Evolutionary conservation across 2,329 filamentous ascomycete genomes (phyloP), one percentile per base, ranked within the genome.

Genomic region (Incumbomyces lentus): DNA sequence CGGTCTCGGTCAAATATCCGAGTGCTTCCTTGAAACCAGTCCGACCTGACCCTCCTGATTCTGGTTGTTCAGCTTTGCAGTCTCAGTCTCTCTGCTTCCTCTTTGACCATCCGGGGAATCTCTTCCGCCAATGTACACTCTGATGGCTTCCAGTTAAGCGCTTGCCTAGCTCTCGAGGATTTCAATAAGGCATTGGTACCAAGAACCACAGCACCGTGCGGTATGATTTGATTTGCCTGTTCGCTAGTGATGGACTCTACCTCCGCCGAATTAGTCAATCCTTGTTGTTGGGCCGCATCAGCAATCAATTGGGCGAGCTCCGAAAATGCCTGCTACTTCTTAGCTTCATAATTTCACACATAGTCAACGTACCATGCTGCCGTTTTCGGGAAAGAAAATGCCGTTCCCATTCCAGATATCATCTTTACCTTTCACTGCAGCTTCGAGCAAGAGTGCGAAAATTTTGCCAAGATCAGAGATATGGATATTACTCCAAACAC

Each of bases 401-500:
- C 66, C 67, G n/a, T 67, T 53, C 31, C 60, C 50, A 7, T 64
- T 62, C 68, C 68, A 71, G 0, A 64, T 30, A 1, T 53, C 47
- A 1, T 51, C 52, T 10, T 56, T 47, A 6, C 51, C 54, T 10
- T 55, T 49, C 0, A 51, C 49, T 0, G 70, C 70, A 1, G 72
- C 70, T 34, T 71, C 68, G 7, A 72, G 67, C 14, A 77, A 65
- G 39, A 58, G 58, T 38, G 65, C 58, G 46, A 71, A 69, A 41
- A 75, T 59, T 6, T 58, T 58, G 6, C 64, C 62, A n/a, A 77
- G 60, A 54, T 76, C 72, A 40, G 63, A 57, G 13, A 77, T 59
- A 55, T 77, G 68, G 16, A 76, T 55, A 47, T 72, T 64, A 58
- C 75, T 68, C 74, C 73, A 77, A 52, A 69, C 64, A 2, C 67